Evolutionary conservation across 129 eudicot species (phyloP), one percentile per base, ranked within the genome.

Genomic region (Sambucus nigra): DNA sequence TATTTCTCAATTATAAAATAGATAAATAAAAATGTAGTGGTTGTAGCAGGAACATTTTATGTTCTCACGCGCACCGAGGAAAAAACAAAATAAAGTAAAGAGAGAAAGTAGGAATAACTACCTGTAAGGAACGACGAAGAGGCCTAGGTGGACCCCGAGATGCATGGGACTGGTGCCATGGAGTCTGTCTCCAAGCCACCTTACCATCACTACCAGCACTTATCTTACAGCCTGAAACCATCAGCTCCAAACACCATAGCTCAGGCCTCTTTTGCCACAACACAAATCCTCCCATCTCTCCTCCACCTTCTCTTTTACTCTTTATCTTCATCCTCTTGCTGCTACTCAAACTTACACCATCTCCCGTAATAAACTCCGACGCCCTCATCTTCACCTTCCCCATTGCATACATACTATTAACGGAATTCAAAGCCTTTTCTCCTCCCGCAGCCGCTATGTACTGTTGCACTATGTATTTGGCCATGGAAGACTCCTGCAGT

Each of bases 171-270:
- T 81, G 69, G 67, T 89, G 88, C 98, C 98, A 89, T 3, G 97
- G 98, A 26, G 95, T 89, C 60, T 89, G 95, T 19, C 98, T 72
- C 98, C 98, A 89, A 14, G 98, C 95, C 65, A 89, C 88, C 69
- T 84, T 82, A 7, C 98, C 98, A 60, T 89, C 88, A 55, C 98
- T 84, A 0, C 98, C 98, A 14, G 95, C 95, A 60, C 81, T 79
- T 47, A 89, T 79, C 76, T 89, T 89, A 47, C 59, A 81, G 1
- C 94, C 98, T 1, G 94, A 78, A 61, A 89, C 86, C 69, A 89
- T 81, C 51, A 89, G 59, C 69, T 89, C 98, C 53, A 89, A 71
- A 51, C 86, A 81, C 98, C 98, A 89, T 22, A 89, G 69, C 35
- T 89, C 95, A 0, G 98, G 94, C 65, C 72, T 63, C 51, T 81